Evolutionary conservation across 1,284 basidiomycete species (phyloP), one percentile per base, ranked within the genome.

Genomic region (Ustilago hordei): DNA sequence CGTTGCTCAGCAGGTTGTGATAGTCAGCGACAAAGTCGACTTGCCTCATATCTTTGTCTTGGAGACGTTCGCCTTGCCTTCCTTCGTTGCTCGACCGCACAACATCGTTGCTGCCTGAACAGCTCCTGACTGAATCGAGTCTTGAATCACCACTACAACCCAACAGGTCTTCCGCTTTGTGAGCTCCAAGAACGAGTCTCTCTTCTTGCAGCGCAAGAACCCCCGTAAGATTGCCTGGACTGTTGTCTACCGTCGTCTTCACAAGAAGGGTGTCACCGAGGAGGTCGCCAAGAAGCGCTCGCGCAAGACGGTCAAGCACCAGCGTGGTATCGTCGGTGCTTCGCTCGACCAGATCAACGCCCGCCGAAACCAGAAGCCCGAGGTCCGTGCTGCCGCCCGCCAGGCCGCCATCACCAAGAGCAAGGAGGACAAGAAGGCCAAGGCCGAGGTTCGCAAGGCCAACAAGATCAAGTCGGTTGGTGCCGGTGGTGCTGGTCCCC

Each of bases 171-270:
- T 85, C 84, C 84, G 84, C 72, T 85, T 85, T 80, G 69, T 79
- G 70, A 78, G 79, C 55, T 82, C 80, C 61, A 85, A 85, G 91
- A 93, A 91, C 87, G 91, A 95, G 84, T 98, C 95, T 75, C 93
- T 99, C 82, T 99, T 99, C 93, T 90, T 95, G 75, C 97, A 99
- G 89, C 94, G 96, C 90, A 99, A 99, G 91, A 99, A 99, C 91
- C 96, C 97, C 64, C 94, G 96, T 87, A 98, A 99, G 92, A 95
- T 99, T 88, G 93, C 96, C 80, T 99, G 96, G 97, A 99, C 96
- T 70, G 90, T 91, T 86, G 92, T 95, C 71, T 99, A 94, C 92
- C 93, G 96, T 84, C 93, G 95, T 85, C 95, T 98, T 92, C 97
- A 99, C 92, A 98, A 97, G 92, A 99, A 99, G 93, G 96, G 95